Percentiles rank a stretch among this genome's conserved stretches.
Evolutionary conservation across 2,329 filamentous ascomycete genomes (phyloP).

Genomic region (Trichoderma guizhouense): DNA sequence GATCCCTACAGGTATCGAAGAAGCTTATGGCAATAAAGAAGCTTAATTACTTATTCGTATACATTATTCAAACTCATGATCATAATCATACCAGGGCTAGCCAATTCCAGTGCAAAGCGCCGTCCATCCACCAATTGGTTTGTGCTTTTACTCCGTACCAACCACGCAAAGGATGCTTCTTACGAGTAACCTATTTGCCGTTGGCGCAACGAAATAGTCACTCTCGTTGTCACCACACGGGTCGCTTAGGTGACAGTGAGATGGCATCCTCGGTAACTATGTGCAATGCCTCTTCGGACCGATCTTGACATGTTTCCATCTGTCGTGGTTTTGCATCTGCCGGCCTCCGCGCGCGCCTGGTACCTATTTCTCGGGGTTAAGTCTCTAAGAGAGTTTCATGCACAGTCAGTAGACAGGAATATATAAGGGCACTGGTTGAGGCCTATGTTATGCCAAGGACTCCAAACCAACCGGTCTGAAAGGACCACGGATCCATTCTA

Average conservation of each 20-base stretch:
- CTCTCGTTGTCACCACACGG: not conserved
- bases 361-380: not conserved
- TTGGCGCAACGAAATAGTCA: not conserved
- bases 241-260: not conserved
- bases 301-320: not conserved
- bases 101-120: not conserved
- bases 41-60: not conserved
- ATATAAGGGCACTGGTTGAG: not conserved
- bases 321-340: not conserved
- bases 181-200: not conserved
- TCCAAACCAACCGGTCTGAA: not conserved
- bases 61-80: not conserved
- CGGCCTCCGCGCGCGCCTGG: not conserved
- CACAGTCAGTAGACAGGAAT: not conserved
- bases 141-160: not conserved
- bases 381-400: not conserved
- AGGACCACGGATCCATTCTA: not conserved
- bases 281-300: not conserved
- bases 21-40: constrained; percentile 7
- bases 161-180: not conserved
- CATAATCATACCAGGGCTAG: not conserved
- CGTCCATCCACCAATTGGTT: not conserved
- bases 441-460: no score
- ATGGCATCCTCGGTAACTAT: not conserved
- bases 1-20: not conserved